Conservation (phyloP, 1,284 basidiomycete genomes). For the Microbotryum scabiosae region DNA sequence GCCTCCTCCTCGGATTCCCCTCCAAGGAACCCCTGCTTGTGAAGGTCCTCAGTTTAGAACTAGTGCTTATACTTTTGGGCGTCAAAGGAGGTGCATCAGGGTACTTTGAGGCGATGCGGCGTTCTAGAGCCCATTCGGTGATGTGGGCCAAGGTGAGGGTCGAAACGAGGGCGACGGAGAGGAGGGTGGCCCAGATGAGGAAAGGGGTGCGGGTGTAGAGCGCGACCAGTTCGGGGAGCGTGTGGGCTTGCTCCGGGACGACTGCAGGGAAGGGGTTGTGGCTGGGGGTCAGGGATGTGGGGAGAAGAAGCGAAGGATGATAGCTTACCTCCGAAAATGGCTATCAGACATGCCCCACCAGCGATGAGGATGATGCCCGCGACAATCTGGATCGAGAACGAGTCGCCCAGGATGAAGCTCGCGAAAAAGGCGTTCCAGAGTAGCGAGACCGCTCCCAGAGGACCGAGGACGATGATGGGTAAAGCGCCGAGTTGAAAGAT, state of each 20-base stretch:
- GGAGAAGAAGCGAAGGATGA: not conserved
- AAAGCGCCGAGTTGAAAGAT: conserved; percentile 90
- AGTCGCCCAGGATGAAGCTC: conserved; percentile 71
- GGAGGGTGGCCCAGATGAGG: conserved; percentile 66
- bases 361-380: conserved; percentile 76
- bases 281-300: not conserved
- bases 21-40: too few species aligned
- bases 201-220: conserved; percentile 74
- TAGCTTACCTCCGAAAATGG: conserved; percentile 61
- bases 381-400: conserved; percentile 75
- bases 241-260: conserved; percentile 79
- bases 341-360: conserved; percentile 79
- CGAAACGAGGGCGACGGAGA: conserved; percentile 56
- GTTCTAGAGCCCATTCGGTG: conserved; percentile 52
- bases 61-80: conserved; percentile 6
- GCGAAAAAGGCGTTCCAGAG: conserved; percentile 95
- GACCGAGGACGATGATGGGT: conserved; percentile 80
- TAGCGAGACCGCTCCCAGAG: conserved; percentile 72
- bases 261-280: conserved; percentile 42
- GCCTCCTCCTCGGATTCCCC: too few species aligned
- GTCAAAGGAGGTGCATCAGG: conserved; percentile 24
- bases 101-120: conserved; percentile 47
- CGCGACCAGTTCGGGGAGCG: conserved; percentile 71
- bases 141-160: conserved; percentile 58
- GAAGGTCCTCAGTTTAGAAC: too few species aligned